Evolutionary conservation across 139 green algal species (phyloP), one percentile per base, ranked within the genome.

Genomic region (Dunaliella sp.): DNA sequence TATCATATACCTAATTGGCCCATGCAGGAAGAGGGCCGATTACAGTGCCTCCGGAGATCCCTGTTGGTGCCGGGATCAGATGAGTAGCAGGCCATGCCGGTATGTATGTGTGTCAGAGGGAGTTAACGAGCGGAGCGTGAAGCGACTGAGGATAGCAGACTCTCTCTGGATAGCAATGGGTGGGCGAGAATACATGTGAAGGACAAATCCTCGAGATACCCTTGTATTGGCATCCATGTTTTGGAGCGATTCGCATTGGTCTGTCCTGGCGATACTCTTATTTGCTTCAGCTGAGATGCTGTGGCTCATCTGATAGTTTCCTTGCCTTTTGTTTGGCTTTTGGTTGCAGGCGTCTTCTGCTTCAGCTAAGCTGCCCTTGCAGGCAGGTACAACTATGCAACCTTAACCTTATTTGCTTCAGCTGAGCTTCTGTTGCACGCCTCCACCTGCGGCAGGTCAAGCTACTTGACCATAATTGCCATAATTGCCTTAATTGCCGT

Each of bases 51-150:
- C 31, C 72, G 1, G 84, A 86, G 25, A 90, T 94, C 3, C 84
- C 89, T 24, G 88, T 92, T 31, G 88, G 90, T 21, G 82, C 87
- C 28, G 58, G 38, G 31, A 92, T 92, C 78, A 84, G 48, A 65
- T 65, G 16, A 65, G 7, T 16, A 16, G 48, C 16, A 65, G 7
- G 16, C 7, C 16, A 65, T 65, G n/a, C 48, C 48, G 48, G 16
- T 65, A 7, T 16, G 48, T 26, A 16, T 7, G 16, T 16, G 16
- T 65, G 16, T 16, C 48, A 65, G 48, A 65, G 48, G 48, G 48
- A 65, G 48, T 65, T 65, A 26, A 7, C 48, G 48, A 65, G 7
- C 48, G 7, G 48, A 65, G 48, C 7, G 48, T 16, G 16, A 26
- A 65, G 7, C 48, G 16, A n/a, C n/a, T n/a, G 48, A 65, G 48